Evolutionary conservation across 1,284 basidiomycete genomes (phyloP).

Genomic region (Malassezia globosa): DNA sequence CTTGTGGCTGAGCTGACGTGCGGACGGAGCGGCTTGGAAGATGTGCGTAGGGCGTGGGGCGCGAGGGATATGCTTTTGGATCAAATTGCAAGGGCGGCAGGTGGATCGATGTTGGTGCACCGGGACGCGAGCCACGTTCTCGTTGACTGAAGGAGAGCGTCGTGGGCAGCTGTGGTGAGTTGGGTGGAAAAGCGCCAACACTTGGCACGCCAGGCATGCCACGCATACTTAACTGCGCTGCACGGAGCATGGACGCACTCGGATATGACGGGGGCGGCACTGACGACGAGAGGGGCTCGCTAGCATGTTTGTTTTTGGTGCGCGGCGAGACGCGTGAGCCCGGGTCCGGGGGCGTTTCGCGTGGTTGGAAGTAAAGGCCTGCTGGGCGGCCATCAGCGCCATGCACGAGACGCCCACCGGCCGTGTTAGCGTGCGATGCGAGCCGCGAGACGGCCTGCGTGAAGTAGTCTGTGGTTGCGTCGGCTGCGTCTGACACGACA

Average conservation of each 20-base stretch:
- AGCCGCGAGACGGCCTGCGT: constrained; percentile 60
- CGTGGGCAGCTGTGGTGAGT: background rate
- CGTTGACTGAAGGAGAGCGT: constrained; percentile 6
- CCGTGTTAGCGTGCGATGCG: constrained; percentile 56
- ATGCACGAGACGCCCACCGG: constrained; percentile 78
- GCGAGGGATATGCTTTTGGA: constrained; percentile 1
- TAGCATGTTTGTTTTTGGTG: background rate
- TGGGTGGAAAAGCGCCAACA: background rate
- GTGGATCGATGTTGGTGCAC: constrained; percentile 7
- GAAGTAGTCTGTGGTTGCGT: constrained; percentile 67
- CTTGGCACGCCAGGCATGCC: background rate
- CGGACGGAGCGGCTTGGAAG: constrained; percentile 13
- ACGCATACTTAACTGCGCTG: background rate
- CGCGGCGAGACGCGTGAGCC: background rate
- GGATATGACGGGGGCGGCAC: background rate
- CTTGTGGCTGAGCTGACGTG: constrained; percentile 32
- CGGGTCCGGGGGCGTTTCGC: background rate
- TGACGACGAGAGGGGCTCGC: background rate
- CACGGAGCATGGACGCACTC: background rate
- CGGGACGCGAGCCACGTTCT: background rate
- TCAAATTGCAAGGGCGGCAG: constrained; percentile 5
- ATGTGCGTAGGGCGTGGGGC: constrained; percentile 17
- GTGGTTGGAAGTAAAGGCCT: constrained; percentile 86
- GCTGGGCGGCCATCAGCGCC: constrained; percentile 82
- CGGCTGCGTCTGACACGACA: background rate